Base-by-base conservation (phyloP, 257 asterid genomes). In the Agastache rugosa region DNA sequence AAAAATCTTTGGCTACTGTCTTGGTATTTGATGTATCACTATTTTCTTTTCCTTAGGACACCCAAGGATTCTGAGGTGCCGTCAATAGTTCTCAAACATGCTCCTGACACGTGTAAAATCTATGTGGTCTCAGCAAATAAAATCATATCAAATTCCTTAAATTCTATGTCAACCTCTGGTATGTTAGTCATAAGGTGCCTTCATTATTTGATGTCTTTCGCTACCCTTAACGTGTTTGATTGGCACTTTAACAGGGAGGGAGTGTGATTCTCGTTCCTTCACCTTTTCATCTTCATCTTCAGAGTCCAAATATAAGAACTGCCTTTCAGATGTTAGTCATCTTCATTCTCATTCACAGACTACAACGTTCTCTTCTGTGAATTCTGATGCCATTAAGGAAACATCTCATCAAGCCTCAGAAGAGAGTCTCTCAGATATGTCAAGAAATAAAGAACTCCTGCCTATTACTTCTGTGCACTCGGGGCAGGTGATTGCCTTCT, bases 11-110 rank as follows among this genome's bases (percentile, higher is more conserved):
- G 50, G 27, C 17, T 41, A 58, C 20, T 73, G 62, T 31, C 50
- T 7, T 56, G 65, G 15, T 62, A 42, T 66, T 25, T 74, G 69
- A 55, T 71, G 73, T 31, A 70, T 70, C 59, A 3, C 55, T 47
- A n/a, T 31, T 72, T 74, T 71, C 62, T 80, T 78, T 25, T 72
- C 76, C 77, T 27, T 69, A 93, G 98, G 90, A 88, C 81, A 69
- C 73, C 79, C 29, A 80, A 81, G 82, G 88, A 86, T 68, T 76
- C 80, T 29, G 85, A 75, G 29, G 96, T 91, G 69, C 93, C 98
- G 6, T 85, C 96, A 70, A 63, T 84, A 75, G 85, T 91, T 79
- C 89, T 88, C 70, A 87, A 80, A 77, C 79, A 85, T 79, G 92
- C 96, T 66, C 97, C 92, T 73, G 84, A 74, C 4, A 73, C 85